phyloP scores from a whole-genome alignment of 352 stramenopile species.

The Globisporangium yorkense region DNA sequence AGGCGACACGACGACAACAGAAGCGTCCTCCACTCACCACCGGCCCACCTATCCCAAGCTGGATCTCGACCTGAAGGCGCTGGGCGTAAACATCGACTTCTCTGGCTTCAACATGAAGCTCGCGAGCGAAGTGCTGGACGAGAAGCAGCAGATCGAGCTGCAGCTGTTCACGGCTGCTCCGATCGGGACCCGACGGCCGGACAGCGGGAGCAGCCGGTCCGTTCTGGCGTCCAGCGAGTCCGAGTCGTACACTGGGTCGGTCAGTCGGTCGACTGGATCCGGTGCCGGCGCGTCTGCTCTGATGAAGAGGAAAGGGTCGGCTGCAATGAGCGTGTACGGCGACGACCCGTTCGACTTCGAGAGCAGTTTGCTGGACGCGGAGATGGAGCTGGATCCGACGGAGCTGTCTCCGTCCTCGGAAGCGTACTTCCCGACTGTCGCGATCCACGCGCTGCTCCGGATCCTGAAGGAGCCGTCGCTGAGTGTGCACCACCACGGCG shows the following conservation, averaged over 20 bases:
- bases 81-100: slow-evolving; percentile 51
- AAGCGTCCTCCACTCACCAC: slow-evolving; percentile 12
- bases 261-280: slow-evolving; percentile 15
- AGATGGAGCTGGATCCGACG: slow-evolving; percentile 62
- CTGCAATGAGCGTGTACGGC: slow-evolving; percentile 13
- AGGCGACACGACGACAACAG: background rate
- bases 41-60: slow-evolving; percentile 39
- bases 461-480: slow-evolving; percentile 96
- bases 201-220: slow-evolving; percentile 15
- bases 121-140: slow-evolving; percentile 59
- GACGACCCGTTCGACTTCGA: slow-evolving; percentile 66
- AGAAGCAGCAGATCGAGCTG: slow-evolving; percentile 86
- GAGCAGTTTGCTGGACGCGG: slow-evolving; percentile 47
- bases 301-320: slow-evolving; percentile 18
- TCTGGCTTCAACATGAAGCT: slow-evolving; percentile 47
- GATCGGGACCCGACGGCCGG: slow-evolving; percentile 71
- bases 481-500: slow-evolving; percentile 93
- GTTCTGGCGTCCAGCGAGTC: slow-evolving; percentile 4
- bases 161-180: slow-evolving; percentile 80
- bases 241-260: slow-evolving; percentile 12
- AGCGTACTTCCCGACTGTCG: slow-evolving; percentile 97
- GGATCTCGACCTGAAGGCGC: slow-evolving; percentile 50
- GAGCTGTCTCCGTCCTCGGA: slow-evolving; percentile 76
- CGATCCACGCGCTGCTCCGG: slow-evolving; percentile 94
- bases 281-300: slow-evolving; percentile 16